Evolutionary conservation across 106 monocot species (phyloP).

Genomic region (Dactylorhiza incarnata): DNA sequence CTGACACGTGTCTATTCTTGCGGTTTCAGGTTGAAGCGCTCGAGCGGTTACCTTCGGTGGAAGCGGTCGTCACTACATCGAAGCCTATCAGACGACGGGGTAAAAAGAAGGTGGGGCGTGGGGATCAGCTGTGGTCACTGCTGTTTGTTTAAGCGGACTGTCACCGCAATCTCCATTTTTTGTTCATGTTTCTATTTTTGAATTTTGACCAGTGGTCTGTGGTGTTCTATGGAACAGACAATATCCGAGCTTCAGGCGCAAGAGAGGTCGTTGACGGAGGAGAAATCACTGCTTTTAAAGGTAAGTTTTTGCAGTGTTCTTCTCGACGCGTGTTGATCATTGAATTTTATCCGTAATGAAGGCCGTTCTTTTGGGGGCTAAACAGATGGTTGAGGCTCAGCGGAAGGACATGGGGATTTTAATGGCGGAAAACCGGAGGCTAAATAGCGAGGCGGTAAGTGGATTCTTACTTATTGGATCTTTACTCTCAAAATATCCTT

Average conservation of each 20-base stretch:
- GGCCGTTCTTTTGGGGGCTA: background rate
- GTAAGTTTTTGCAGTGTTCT: background rate
- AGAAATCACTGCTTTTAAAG: background rate
- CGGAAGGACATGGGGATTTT: constrained; percentile 3
- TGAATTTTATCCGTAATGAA: background rate
- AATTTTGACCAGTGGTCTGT: background rate
- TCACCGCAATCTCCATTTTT: background rate
- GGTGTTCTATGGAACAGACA: background rate
- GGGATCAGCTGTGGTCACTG: background rate
- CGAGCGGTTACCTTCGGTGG: background rate
- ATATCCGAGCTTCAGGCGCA: constrained; percentile 2
- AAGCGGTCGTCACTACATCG: background rate
- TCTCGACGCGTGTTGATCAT: background rate
- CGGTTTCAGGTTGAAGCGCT: background rate
- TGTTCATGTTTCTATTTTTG: too few species aligned
- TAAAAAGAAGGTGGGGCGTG: constrained; percentile 5
- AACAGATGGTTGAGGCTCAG: constrained; percentile 3
- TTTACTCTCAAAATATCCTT: background rate
- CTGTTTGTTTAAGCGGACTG: background rate
- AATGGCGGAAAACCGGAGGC: background rate
- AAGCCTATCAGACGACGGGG: constrained; percentile 6
- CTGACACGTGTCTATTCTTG: constrained; percentile 4
- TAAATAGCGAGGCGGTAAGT: constrained; percentile 1
- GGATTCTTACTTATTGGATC: background rate
- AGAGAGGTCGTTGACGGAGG: constrained; percentile 3